These are phyloP conservation scores for Euryodendron excelsum DNA, from an alignment of 148 eudicot species.

Conservation along the genomic window DNA sequence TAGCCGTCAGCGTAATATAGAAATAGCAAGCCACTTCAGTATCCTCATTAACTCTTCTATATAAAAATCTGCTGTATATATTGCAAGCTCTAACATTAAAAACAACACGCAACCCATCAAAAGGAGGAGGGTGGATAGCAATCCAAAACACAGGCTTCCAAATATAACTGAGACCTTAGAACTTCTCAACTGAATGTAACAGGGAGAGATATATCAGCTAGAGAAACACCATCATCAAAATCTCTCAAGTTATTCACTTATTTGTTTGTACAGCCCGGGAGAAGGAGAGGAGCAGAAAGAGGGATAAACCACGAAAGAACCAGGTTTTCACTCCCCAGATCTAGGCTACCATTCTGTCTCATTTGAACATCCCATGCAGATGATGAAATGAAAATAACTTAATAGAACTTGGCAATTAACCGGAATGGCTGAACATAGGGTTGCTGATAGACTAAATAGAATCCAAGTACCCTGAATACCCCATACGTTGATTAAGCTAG, in stretches of 20 bases:
- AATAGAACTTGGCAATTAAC: neutral
- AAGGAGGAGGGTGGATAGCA: no score
- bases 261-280: no score
- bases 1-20: neutral
- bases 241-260: neutral
- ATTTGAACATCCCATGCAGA: neutral
- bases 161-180: no score
- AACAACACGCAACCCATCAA: no score
- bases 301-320: neutral
- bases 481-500: neutral
- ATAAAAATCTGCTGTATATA: neutral
- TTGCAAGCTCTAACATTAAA: no score
- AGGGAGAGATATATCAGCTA: neutral
- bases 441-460: neutral
- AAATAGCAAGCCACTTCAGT: neutral
- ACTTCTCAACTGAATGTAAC: no score
- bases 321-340: neutral
- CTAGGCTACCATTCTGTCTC: neutral
- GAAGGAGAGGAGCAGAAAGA: neutral
- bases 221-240: neutral
- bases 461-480: neutral
- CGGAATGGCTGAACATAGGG: neutral
- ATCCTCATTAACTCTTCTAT: no score
- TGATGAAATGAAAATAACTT: no score
- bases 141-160: no score